A percentile compares a stretch with the other conserved stretches of the same genome.
These are phyloP conservation scores for Aspergillus asperescens DNA, from an alignment of 495 filamentous ascomycete genomes.

Conservation along the genomic window DNA sequence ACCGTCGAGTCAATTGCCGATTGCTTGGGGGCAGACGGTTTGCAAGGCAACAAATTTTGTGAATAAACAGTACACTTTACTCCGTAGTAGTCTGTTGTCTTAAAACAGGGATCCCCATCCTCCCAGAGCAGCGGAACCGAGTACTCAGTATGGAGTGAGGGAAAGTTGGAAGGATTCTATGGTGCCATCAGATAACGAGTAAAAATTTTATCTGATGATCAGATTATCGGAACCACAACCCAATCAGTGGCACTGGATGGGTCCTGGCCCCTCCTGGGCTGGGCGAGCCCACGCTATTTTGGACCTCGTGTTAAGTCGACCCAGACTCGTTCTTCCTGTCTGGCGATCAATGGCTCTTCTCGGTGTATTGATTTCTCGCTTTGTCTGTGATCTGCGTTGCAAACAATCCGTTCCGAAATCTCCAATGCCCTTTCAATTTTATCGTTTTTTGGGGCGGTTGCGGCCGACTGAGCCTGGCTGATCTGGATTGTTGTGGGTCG, in stretches of 20 bases:
- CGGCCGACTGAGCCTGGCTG: neutral
- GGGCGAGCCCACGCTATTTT: neutral
- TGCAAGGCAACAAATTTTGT: no score
- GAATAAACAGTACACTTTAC: no score
- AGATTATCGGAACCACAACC: slow-evolving; percentile 19
- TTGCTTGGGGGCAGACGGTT: no score
- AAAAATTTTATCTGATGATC: slow-evolving; percentile 28
- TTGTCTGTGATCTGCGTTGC: neutral
- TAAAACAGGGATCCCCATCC: no score
- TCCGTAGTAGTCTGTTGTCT: no score
- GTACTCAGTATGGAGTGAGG: no score
- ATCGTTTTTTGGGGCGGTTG: neutral
- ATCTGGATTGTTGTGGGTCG: slow-evolving; percentile 3
- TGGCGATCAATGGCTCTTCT: neutral
- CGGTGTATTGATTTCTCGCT: neutral
- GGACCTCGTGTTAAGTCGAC: neutral
- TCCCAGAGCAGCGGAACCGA: no score
- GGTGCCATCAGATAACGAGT: slow-evolving; percentile 25
- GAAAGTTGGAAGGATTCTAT: slow-evolving; percentile 5
- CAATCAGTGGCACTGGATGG: neutral
- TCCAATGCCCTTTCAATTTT: neutral
- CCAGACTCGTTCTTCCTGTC: neutral
- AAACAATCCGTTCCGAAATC: neutral
- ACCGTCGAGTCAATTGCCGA: no score
- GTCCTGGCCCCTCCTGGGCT: no score